Evolutionary conservation across 306 rosid species (phyloP).

Genomic region (Vigna nakashimae): DNA sequence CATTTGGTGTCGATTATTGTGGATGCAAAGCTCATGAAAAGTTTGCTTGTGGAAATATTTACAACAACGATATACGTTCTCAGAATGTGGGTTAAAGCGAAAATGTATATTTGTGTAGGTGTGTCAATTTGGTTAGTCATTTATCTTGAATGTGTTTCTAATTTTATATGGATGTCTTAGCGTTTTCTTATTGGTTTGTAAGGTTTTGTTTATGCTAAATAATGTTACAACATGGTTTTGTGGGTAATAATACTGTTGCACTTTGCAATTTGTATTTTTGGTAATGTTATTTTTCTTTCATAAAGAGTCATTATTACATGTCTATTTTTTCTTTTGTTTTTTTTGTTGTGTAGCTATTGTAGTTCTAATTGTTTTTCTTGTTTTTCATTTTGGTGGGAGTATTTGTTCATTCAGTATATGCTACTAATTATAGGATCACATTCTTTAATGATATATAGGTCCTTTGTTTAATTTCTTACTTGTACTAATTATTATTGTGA

Average conservation of each 20-base stretch:
- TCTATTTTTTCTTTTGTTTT: background rate
- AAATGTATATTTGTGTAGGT: background rate
- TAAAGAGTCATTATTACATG: background rate
- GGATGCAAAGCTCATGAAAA: slow-evolving; percentile 14
- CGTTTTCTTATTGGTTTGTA: background rate
- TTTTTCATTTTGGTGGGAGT: background rate
- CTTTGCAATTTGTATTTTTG: background rate
- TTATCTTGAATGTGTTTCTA: slow-evolving; percentile 8
- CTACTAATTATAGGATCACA: background rate
- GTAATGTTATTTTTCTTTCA: background rate
- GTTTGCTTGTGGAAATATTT: background rate
- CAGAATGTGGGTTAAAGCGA: background rate
- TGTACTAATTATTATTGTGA: background rate
- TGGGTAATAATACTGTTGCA: background rate
- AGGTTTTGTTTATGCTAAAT: background rate
- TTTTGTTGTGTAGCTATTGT: background rate
- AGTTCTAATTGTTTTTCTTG: background rate
- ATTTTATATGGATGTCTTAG: background rate
- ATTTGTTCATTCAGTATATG: background rate
- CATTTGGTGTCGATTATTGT: slow-evolving; percentile 40
- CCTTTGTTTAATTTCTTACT: background rate
- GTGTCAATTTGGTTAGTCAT: background rate
- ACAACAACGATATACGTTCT: slow-evolving; percentile 14
- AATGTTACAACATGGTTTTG: background rate
- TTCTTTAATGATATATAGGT: background rate